A percentile compares a stretch with the other conserved stretches of the same genome.
These are phyloP conservation scores for Jamesozyma spencerorum DNA, from an alignment of 805 yeast genomes.

Conservation along the genomic window DNA sequence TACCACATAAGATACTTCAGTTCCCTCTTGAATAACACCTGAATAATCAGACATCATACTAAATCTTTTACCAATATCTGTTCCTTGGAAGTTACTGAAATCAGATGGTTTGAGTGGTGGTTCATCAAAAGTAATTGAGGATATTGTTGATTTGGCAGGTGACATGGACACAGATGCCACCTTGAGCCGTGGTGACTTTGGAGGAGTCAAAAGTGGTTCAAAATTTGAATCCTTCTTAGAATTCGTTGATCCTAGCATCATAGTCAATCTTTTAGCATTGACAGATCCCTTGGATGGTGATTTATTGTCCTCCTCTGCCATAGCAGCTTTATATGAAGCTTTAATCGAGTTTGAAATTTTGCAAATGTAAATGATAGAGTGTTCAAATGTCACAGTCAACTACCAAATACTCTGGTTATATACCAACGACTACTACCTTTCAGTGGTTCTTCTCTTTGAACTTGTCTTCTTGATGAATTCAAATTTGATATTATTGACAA, in stretches of 20 bases:
- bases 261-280: constrained; percentile 20
- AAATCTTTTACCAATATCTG: constrained; percentile 5
- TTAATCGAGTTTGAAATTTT: too few species aligned
- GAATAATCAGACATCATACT: constrained; percentile 27
- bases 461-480: too few species aligned
- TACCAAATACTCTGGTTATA: too few species aligned
- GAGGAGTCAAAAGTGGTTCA: too few species aligned
- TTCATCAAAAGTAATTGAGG: not conserved
- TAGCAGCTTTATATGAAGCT: not conserved
- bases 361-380: too few species aligned
- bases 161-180: too few species aligned
- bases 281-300: constrained; percentile 13
- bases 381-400: too few species aligned
- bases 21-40: constrained; percentile 28
- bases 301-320: constrained; percentile 6
- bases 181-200: too few species aligned
- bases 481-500: not conserved
- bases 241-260: constrained; percentile 22
- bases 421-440: too few species aligned
- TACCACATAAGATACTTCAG: constrained; percentile 25
- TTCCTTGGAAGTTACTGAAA: not conserved
- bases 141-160: too few species aligned
- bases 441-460: too few species aligned
- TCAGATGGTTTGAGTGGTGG: not conserved
- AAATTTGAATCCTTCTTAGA: too few species aligned